Evolutionary conservation across 257 asterid genomes (phyloP), one percentile per base, ranked within the genome.

Genomic region (Eustoma russellianum): DNA sequence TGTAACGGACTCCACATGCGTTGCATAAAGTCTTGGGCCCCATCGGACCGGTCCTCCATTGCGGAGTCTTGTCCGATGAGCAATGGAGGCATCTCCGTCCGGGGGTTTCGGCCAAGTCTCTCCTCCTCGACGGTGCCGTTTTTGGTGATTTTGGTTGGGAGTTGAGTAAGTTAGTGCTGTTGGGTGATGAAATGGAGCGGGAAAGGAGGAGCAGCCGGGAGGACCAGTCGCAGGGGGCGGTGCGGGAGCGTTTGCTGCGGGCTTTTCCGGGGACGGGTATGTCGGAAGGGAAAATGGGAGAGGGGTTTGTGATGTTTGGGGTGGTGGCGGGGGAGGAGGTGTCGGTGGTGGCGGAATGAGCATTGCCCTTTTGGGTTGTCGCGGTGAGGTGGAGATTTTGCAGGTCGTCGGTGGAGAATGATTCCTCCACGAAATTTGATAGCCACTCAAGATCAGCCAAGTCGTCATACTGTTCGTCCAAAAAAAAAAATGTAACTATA

Each of bases 361-460:
- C 40, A 17, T 64, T 71, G 10, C 47, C 51, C 50, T 57, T 57
- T 11, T 67, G 57, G 58, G 72, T 61, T 43, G 95, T 71, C 35
- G 70, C 56, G 16, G 70, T 67, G 41, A 77, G 60, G 62, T 81
- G 85, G 61, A 81, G 66, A 63, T 76, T 78, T 41, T 66, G 90
- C 64, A 75, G 65, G 63, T 83, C 92, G 70, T 82, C 95, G 74
- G 81, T 87, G 16, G 97, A 88, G 78, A 87, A 83, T 6, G 99
- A 85, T 63, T 92, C 99, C 60, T 92, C 99, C 70, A 85, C 96
- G 72, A 92, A 85, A 70, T 82, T 92, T 46, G 99, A 92, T 1
- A 92, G 86, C 99, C 99, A 92, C 76, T 92, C 99, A 30, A 92
- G 84, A 78, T 92, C 99, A 55, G 94, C 95, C 74, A 92, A 70